These are phyloP conservation scores for Tuber aestivum DNA, from an alignment of 495 filamentous ascomycete genomes.

Conservation along the genomic window DNA sequence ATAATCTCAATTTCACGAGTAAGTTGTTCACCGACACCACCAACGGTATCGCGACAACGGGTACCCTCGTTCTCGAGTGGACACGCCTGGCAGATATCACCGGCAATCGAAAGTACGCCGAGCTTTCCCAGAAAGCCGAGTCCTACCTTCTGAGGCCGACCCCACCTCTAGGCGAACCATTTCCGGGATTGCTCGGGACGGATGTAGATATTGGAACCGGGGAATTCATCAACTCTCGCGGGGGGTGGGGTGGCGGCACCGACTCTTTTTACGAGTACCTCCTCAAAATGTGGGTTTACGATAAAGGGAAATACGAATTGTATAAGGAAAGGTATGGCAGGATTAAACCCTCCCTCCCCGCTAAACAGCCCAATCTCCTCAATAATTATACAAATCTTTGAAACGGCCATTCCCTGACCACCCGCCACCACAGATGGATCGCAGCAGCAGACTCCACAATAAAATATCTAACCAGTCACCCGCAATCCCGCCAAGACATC, in stretches of 20 bases:
- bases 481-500: slow-evolving; percentile 60
- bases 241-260: slow-evolving; percentile 74
- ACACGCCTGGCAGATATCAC: slow-evolving; percentile 73
- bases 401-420: neutral
- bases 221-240: slow-evolving; percentile 58
- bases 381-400: neutral
- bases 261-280: slow-evolving; percentile 91
- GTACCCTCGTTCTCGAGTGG: slow-evolving; percentile 79
- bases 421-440: slow-evolving; percentile 55
- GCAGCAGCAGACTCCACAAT: slow-evolving; percentile 72
- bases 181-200: slow-evolving; percentile 69
- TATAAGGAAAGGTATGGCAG: slow-evolving; percentile 53
- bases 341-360: neutral
- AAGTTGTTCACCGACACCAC: slow-evolving; percentile 49
- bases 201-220: slow-evolving; percentile 60
- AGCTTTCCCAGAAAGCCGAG: slow-evolving; percentile 63
- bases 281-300: slow-evolving; percentile 89
- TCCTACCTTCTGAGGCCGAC: slow-evolving; percentile 63
- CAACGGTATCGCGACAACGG: slow-evolving; percentile 66
- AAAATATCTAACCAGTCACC: slow-evolving; percentile 64
- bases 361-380: neutral
- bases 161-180: slow-evolving; percentile 61
- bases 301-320: slow-evolving; percentile 55
- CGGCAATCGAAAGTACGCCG: slow-evolving; percentile 58
- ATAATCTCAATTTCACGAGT: slow-evolving; percentile 59